Evolutionary conservation across 2,329 filamentous ascomycete genomes (phyloP), one percentile per base, ranked within the genome.

Genomic region (Botrytis fragariae): DNA sequence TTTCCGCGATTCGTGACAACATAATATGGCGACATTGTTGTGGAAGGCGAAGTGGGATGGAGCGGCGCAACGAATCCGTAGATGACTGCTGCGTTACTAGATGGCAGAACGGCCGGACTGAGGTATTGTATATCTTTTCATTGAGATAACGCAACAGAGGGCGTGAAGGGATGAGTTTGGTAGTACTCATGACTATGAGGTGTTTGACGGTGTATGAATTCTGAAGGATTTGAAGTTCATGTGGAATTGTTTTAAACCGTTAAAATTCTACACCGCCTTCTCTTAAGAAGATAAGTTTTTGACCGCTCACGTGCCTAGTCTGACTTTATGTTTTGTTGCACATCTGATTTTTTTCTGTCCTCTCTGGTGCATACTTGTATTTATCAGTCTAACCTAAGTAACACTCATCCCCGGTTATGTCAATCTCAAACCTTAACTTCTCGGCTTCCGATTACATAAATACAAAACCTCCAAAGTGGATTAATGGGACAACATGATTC

Each of bases 21-120:
- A 42, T 3, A 32, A 69, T 69, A 18, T 42, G 51, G 18, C 65
- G 48, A 69, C 65, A 69, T 69, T 69, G 65, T 16, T 69, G 65
- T 57, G 65, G n/a, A 59, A n/a, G 35, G 29, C 35, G 65, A 57
- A 57, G 51, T 16, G 25, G 37, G 7, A 69, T 57, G 48, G 65
- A 42, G n/a, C n/a, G 65, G 25, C 65, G 65, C 22, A 69, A 44
- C 20, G 48, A 57, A 42, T 42, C 44, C 37, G 65, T 42, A 16
- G 65, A 69, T 69, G 65, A 6, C 20, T 59, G 48, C 65, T 25
- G 48, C 1, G 48, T 57, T 44, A 57, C 48, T 44, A 32, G 37
- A 16, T 57, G 37, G 48, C 37, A 69, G 37, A 69, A 42, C 10
- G 35, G n/a, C 6, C 65, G 35, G 6, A 14, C 18, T 32, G 48